Conservation (phyloP, 345 rosid genomes). For the Lumnitzera littorea region DNA sequence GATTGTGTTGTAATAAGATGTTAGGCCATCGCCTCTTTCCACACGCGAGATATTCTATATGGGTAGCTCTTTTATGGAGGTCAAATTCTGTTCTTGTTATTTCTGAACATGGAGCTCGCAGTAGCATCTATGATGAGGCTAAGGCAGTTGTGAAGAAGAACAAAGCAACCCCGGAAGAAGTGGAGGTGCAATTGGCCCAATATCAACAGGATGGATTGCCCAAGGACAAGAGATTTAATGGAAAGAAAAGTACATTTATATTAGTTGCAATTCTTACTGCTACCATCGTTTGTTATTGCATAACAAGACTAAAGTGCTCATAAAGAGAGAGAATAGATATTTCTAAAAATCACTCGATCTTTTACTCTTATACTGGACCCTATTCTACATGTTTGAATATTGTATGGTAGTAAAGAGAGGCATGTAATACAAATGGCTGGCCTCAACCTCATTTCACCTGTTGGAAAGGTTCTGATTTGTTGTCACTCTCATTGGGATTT, state of each 20-base stretch:
- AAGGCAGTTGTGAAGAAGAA: conserved; percentile 79
- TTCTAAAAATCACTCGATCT: too few species aligned
- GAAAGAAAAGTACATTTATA: conserved; percentile 55
- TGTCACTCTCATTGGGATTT: too few species aligned
- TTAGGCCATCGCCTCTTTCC: conserved; percentile 89
- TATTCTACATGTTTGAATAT: too few species aligned
- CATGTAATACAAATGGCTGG: too few species aligned
- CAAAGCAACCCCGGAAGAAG: conserved; percentile 92
- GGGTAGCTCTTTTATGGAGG: conserved; percentile 97
- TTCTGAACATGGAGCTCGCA: conserved; percentile 95
- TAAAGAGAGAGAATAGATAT: too few species aligned
- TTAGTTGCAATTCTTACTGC: background rate
- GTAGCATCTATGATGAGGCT: conserved; percentile 90
- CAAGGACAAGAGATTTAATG: conserved; percentile 62
- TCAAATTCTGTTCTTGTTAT: conserved; percentile 79
- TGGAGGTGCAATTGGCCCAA: conserved; percentile 64
- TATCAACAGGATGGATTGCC: conserved; percentile 70
- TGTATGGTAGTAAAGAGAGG: too few species aligned
- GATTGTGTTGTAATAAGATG: conserved; percentile 47
- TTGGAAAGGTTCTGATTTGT: too few species aligned
- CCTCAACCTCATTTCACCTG: too few species aligned
- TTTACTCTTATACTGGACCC: too few species aligned
- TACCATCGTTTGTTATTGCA: background rate
- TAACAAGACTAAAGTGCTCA: background rate
- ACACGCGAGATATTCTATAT: conserved; percentile 64